A percentile compares a stretch with the other conserved stretches of the same genome.
Conservation (phyloP, 805 yeast genomes). For the Yamadazyma insecticola region DNA sequence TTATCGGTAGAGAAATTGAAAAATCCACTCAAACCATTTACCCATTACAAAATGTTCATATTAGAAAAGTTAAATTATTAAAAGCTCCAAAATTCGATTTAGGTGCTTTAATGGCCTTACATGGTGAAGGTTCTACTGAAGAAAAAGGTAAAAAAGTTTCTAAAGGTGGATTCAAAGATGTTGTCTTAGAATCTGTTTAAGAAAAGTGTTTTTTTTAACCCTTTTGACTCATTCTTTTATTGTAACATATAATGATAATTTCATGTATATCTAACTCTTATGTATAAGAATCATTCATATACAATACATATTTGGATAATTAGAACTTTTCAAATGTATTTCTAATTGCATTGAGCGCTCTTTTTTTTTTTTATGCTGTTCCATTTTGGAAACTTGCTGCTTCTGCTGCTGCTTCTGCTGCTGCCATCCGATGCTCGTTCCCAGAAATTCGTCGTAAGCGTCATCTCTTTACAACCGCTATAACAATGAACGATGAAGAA, state of each 20-base stretch:
- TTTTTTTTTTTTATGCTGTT: too few species aligned
- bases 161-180: constrained; percentile 97
- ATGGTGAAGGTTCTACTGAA: constrained; percentile 87
- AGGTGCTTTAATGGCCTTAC: constrained; percentile 92
- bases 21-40: constrained; percentile 90
- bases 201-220: constrained; percentile 9
- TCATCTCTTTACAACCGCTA: not conserved
- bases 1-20: constrained; percentile 97
- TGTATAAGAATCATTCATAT: too few species aligned
- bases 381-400: too few species aligned
- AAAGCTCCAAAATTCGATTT: constrained; percentile 99
- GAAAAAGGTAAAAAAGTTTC: constrained; percentile 99
- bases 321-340: too few species aligned
- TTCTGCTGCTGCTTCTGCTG: too few species aligned
- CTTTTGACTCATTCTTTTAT: constrained; percentile 2
- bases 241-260: constrained; percentile 6
- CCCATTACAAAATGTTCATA: constrained; percentile 98
- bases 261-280: too few species aligned
- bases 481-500: constrained; percentile 27
- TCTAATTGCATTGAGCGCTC: too few species aligned
- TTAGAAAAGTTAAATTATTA: constrained; percentile 97
- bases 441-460: too few species aligned
- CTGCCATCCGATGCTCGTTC: too few species aligned
- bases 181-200: constrained; percentile 94
- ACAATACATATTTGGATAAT: too few species aligned